These are phyloP conservation scores for Penicillium sclerotigenum DNA, from an alignment of 2,329 filamentous ascomycete genomes.

Conservation along the genomic window DNA sequence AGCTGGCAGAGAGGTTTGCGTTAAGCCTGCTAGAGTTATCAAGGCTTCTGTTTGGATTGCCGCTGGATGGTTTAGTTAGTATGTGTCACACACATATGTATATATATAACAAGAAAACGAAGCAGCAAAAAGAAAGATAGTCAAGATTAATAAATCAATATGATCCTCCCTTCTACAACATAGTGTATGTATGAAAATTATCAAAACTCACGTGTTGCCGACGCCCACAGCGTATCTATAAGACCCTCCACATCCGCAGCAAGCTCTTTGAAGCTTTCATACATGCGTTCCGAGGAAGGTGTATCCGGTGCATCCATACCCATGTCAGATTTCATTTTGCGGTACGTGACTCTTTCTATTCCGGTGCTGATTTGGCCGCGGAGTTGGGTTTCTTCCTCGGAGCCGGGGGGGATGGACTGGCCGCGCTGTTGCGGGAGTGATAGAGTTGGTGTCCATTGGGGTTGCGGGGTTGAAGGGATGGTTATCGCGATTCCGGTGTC, in stretches of 20 bases:
- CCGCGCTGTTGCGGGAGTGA: slow-evolving; percentile 51
- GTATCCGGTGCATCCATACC: slow-evolving; percentile 27
- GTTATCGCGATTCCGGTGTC: not conserved
- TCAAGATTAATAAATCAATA: not conserved
- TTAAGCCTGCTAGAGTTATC: slow-evolving; percentile 70
- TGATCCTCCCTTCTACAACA: not conserved
- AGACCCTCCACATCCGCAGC: slow-evolving; percentile 71
- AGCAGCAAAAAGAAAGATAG: not conserved
- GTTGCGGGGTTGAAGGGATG: not conserved
- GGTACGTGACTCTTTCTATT: slow-evolving; percentile 19
- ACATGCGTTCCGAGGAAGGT: slow-evolving; percentile 46
- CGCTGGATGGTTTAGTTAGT: slow-evolving; percentile 47
- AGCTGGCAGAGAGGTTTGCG: slow-evolving; percentile 67
- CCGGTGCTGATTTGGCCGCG: slow-evolving; percentile 16
- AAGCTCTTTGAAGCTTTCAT: slow-evolving; percentile 64
- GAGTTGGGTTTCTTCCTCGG: slow-evolving; percentile 52
- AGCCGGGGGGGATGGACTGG: slow-evolving; percentile 54
- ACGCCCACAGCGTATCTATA: slow-evolving; percentile 80
- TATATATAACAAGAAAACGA: not conserved
- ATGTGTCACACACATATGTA: too few relatives aligned
- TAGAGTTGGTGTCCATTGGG: slow-evolving; percentile 27
- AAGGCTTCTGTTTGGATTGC: slow-evolving; percentile 80
- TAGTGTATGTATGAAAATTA: not conserved
- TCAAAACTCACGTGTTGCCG: slow-evolving; percentile 71
- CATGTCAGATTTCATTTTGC: slow-evolving; percentile 41